phyloP scores from a whole-genome alignment of 495 filamentous ascomycete species.

The Talaromyces nanjingensis region DNA sequence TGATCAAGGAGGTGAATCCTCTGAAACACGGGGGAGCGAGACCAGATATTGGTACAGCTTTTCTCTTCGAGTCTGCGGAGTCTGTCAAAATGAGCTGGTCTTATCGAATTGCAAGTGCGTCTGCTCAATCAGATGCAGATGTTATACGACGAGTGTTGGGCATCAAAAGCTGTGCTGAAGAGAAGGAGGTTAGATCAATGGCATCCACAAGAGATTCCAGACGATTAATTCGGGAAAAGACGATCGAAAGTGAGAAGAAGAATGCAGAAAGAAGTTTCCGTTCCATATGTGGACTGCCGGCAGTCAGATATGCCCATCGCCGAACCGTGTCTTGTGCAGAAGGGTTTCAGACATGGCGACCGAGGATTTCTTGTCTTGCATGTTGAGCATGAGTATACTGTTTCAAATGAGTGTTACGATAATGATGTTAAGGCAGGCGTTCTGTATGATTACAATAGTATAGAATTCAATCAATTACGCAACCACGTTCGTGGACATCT shows the following conservation, averaged over 20 bases:
- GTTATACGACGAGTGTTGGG: constrained; percentile 1
- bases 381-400: neutral
- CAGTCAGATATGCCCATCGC: neutral
- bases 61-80: constrained; percentile 56
- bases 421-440: neutral
- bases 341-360: neutral
- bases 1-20: constrained; percentile 43
- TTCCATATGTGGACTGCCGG: neutral
- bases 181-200: neutral
- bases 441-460: neutral
- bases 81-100: constrained; percentile 57
- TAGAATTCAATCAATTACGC: neutral
- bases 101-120: constrained; percentile 72
- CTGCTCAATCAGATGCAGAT: constrained; percentile 67
- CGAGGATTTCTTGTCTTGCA: neutral
- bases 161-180: neutral
- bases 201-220: neutral
- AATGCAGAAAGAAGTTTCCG: neutral
- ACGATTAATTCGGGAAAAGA: neutral
- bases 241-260: neutral
- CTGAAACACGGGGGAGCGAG: constrained; percentile 60
- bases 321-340: constrained; percentile 1
- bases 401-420: neutral
- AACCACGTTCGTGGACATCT: neutral
- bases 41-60: constrained; percentile 73